Evolutionary conservation across 768 basidiomycete species (phyloP), one percentile per base, ranked within the genome.

Genomic region (Lentinula sp.): DNA sequence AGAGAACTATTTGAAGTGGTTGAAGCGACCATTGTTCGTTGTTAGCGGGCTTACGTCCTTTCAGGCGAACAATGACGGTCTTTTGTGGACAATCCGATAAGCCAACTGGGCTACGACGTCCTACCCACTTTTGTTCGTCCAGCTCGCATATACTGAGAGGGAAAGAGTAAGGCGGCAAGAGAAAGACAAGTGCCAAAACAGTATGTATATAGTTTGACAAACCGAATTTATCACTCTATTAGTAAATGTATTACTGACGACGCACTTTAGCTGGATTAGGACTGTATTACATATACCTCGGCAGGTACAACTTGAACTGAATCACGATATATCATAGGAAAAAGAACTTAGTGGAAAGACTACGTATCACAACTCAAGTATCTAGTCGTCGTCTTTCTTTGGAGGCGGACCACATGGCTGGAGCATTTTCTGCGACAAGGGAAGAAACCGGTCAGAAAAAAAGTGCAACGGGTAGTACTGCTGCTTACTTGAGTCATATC

Each of bases 341-440:
- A 28, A 28, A 28, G 28, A 28, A 28, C 28, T 28, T 28, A 4
- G 28, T 28, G 28, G 28, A 28, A 28, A 28, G 28, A 28, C 3
- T 21, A 10, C 23, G 16, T 32, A 21, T 13, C 70, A 48, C 18
- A 23, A 23, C n/a, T n/a, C 46, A 9, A 21, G n/a, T 48, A 48
- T 21, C 46, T 69, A 87, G 69, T 89, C 88, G 35, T 96, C 94
- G 61, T 94, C 92, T 74, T 95, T 95, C 45, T 82, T 83, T 5
- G 93, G 93, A 21, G 93, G 93, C 35, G 92, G 93, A 0, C 94
- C 95, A 68, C 94, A 96, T 16, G 95, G 95, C 70, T 95, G 93
- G 16, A 97, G 81, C 93, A 95, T 95, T 59, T 89, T 84, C 94
- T 96, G 69, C 45, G 64, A 54, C 45, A 63, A 64, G 37, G 57